Percentiles rank a stretch among this genome's conserved stretches.
phyloP scores from a whole-genome alignment of 352 stramenopile genomes.

The Phytophthora megakarya region DNA sequence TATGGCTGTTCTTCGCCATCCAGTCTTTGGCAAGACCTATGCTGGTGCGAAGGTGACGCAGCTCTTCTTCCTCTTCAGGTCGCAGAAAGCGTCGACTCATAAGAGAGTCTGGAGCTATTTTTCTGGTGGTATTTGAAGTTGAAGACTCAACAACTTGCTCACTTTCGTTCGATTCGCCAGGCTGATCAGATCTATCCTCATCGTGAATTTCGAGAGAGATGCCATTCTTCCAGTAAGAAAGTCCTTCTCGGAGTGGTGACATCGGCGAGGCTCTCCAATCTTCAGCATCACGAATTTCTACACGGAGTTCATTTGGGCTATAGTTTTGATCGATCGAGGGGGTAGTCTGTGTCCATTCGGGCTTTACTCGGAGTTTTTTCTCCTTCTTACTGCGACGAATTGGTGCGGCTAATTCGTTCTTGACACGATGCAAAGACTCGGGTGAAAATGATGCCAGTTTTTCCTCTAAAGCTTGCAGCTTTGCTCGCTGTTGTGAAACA shows the following conservation, averaged over 20 bases:
- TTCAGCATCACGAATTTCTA: not conserved
- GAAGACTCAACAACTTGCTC: not conserved
- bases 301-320: not conserved
- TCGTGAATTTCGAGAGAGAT: constrained; percentile 46
- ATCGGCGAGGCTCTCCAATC: constrained; percentile 45
- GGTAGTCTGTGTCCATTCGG: not conserved
- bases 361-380: not conserved
- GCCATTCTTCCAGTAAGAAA: constrained; percentile 60
- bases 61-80: constrained; percentile 62
- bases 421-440: constrained; percentile 52
- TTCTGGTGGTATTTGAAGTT: not conserved
- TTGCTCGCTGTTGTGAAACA: constrained; percentile 53
- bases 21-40: constrained; percentile 72
- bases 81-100: constrained; percentile 53
- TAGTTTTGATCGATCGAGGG: not conserved
- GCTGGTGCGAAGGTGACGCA: constrained; percentile 52
- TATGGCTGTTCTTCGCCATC: constrained; percentile 42
- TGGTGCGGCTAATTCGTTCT: constrained; percentile 21
- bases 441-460: constrained; percentile 60
- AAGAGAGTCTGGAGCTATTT: constrained; percentile 4
- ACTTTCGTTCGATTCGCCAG: not conserved
- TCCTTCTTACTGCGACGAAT: not conserved
- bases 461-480: constrained; percentile 57
- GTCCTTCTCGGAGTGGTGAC: constrained; percentile 50
- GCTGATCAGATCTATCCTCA: not conserved